Base-by-base conservation (phyloP, 1,284 basidiomycete species). In the Heterobasidion irregulare region DNA sequence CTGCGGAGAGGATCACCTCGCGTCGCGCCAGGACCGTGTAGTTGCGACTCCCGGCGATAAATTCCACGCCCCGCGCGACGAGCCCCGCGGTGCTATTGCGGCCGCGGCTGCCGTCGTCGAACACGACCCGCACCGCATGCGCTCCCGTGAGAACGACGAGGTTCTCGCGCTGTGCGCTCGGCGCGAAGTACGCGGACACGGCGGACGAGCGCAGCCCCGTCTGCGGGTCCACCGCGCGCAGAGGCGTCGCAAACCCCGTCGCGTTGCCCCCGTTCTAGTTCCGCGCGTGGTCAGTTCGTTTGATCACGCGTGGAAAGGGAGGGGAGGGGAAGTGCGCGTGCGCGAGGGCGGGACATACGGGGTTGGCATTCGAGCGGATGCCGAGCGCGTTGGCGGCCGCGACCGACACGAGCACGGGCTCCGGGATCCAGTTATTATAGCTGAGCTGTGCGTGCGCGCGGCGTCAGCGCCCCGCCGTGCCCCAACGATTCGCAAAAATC, bases 1-100 rank as follows among this genome's bases (percentile, higher is more conserved):
- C 38, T 41, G 38, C n/a, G n/a, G 38, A 41, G 38, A 41, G 12
- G 2, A 41, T 41, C 12, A 41, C 38, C 38, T 77, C 75, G 50
- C 64, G 68, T 36, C 59, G 65, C 0, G 65, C 70, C 8, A 57
- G 54, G 12, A 64, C 66, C 2, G 64, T 60, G 19, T 65, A 65
- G 6, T 33, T 53, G 3, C 48, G 45, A 5, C 64, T 66, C 7
- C 48, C 56, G 8, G 45, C 47, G 26, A 62, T 44, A 47, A 57
- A 61, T 26, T 61, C 49, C 16, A 61, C 58, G 0, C 45, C 58
- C 33, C 50, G 53, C 1, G 59, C 59, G 6, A 54, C 48, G 15
- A 54, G 46, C 13, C 44, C 55, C 7, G 49, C 16, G 18, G 45
- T 50, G 8, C 53, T 52, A 8, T 38, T 34, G 2, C 26, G 26